Conservation (phyloP, 768 basidiomycete species). For the Leccinellum rugosiceps region DNA sequence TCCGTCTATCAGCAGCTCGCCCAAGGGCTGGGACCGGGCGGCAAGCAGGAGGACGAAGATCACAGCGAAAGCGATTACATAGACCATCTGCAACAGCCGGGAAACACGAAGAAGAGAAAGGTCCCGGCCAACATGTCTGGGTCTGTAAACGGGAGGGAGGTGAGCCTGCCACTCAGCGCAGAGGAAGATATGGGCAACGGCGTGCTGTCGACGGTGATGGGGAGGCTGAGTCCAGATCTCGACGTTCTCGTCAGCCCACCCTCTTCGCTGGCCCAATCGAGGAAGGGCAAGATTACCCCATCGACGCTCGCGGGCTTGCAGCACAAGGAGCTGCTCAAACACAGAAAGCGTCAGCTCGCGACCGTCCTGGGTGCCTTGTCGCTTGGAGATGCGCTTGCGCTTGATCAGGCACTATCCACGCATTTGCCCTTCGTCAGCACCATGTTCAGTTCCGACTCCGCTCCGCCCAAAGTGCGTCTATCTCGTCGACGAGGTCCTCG, state of each 20-base stretch:
- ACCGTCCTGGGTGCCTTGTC: constrained; percentile 66
- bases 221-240: constrained; percentile 24
- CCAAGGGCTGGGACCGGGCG: constrained; percentile 21
- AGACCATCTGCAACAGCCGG: constrained; percentile 71
- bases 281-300: constrained; percentile 49
- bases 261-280: constrained; percentile 19
- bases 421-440: constrained; percentile 31
- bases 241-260: constrained; percentile 19
- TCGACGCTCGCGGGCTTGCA: constrained; percentile 68
- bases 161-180: constrained; percentile 39
- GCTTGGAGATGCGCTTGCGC: constrained; percentile 64
- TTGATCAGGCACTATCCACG: constrained; percentile 74
- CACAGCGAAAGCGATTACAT: constrained; percentile 58
- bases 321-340: constrained; percentile 71
- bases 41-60: constrained; percentile 50
- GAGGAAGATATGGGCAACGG: constrained; percentile 39
- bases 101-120: constrained; percentile 87
- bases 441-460: constrained; percentile 33
- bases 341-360: constrained; percentile 66
- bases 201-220: constrained; percentile 18
- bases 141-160: constrained; percentile 41
- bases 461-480: constrained; percentile 42
- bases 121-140: constrained; percentile 63
- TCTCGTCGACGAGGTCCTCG: constrained; percentile 55
- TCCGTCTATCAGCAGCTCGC: constrained; percentile 25